Base-by-base conservation (phyloP, 148 eudicot genomes). In the Pouteria glomerata region DNA sequence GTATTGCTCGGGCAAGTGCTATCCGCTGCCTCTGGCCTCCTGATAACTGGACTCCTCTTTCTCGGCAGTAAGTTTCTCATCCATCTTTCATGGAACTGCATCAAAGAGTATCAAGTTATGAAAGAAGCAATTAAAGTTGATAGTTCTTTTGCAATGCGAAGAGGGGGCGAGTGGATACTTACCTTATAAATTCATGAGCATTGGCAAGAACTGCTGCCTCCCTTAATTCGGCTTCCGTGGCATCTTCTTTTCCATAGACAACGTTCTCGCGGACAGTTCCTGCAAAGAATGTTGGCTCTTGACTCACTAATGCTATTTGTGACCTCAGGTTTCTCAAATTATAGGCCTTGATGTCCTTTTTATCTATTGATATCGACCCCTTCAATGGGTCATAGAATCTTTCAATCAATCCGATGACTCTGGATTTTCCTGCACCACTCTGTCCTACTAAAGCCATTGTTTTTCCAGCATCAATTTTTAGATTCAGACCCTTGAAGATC, bases 21-120 rank as follows among this genome's bases (percentile, higher is more conserved):
- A 73, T 64, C 51, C 76, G 48, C 19, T 73, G 76, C 63, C 55
- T 73, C 26, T 73, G 76, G 69, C 76, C 76, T 50, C 76, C 76
- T 0, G 76, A 73, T 6, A 73, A 61, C 39, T 73, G 76, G 14
- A 63, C 69, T 51, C 76, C 76, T 48, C 69, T 62, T 47, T 73
- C 76, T 6, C 76, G 58, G 3, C 75, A 72, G 27, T 59, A 61
- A 29, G 68, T 72, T 3, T 48, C 18, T 7, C 61, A 72, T 19
- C 68, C 75, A 33, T 72, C 75, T n/a, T 72, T 72, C 75, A 72
- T 72, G 6, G 67, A 47, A 37, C 76, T 72, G 67, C 73, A 69
- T 69, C 18, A n/a, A 50, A 29, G 41, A 21, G n/a, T 6, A 2
- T 8, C 19, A 27, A 30, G n/a, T n/a, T n/a, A n/a, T n/a, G n/a